Percentiles rank a stretch among this genome's conserved stretches.
Conservation (phyloP, 371 early-diverging fungal species). For the Lichtheimia ornata region DNA sequence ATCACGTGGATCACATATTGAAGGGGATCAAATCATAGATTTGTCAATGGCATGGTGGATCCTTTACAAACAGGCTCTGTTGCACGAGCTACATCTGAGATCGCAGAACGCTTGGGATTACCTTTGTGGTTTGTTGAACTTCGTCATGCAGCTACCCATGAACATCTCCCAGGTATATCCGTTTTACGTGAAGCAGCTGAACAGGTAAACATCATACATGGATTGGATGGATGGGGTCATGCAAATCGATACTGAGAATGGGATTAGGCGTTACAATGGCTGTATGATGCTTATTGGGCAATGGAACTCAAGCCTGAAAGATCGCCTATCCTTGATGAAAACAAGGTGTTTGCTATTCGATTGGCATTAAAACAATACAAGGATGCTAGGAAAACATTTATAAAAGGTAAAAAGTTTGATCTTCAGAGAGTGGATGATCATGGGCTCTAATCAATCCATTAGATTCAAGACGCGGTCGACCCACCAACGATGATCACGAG, state of each 20-base stretch:
- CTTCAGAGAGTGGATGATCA: background rate
- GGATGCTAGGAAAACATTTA: background rate
- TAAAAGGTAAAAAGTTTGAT: background rate
- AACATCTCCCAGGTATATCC: slow-evolving; percentile 60
- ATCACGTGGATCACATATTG: background rate
- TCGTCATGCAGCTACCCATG: slow-evolving; percentile 70
- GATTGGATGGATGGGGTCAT: background rate
- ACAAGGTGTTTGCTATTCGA: slow-evolving; percentile 9
- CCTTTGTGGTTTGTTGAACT: slow-evolving; percentile 72
- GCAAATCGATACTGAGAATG: background rate
- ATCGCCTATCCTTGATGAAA: slow-evolving; percentile 1
- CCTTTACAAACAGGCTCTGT: slow-evolving; percentile 52
- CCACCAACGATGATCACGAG: no score
- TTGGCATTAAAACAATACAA: slow-evolving; percentile 5
- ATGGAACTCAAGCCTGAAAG: slow-evolving; percentile 24
- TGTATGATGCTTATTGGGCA: slow-evolving; percentile 51
- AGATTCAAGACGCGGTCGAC: no score
- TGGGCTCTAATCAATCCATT: background rate
- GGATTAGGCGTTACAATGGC: slow-evolving; percentile 49
- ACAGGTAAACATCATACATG: slow-evolving; percentile 28
- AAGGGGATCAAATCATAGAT: slow-evolving; percentile 27
- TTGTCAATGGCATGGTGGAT: slow-evolving; percentile 73
- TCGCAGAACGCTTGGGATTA: slow-evolving; percentile 60
- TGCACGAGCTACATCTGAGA: slow-evolving; percentile 50
- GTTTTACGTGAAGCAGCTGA: slow-evolving; percentile 52